Percentiles rank a stretch among this genome's conserved stretches.
Evolutionary conservation across 1,284 basidiomycete species (phyloP).

Genomic region (Schizopora paradoxa): DNA sequence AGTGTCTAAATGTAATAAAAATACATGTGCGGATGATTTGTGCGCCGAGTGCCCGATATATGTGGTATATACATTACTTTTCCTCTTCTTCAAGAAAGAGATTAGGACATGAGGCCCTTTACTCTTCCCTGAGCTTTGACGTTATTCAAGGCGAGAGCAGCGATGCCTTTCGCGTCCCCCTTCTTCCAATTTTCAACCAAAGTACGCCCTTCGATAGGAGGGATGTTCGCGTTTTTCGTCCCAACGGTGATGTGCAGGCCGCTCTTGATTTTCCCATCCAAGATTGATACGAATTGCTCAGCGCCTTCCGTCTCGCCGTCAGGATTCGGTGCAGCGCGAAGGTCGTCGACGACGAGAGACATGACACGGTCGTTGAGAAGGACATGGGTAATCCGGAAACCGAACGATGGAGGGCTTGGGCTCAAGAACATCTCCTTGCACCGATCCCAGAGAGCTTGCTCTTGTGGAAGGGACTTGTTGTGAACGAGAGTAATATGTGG

Average conservation of each 20-base stretch:
- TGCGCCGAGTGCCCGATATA: no score
- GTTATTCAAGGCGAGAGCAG: conserved; percentile 32
- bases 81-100: conserved; percentile 16
- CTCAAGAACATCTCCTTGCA: conserved; percentile 48
- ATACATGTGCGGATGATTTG: no score
- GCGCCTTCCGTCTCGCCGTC: conserved; percentile 35
- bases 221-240: conserved; percentile 50
- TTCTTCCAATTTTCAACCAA: conserved; percentile 56
- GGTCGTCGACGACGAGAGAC: conserved; percentile 62
- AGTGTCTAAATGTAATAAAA: not conserved
- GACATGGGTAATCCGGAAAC: conserved; percentile 57
- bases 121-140: conserved; percentile 36
- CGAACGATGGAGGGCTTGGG: conserved; percentile 47
- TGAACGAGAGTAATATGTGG: conserved; percentile 92
- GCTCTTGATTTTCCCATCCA: conserved; percentile 45
- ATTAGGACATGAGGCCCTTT: conserved; percentile 30
- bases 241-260: conserved; percentile 88
- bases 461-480: conserved; percentile 46
- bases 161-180: conserved; percentile 31
- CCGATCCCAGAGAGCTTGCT: conserved; percentile 57
- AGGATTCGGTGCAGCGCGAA: conserved; percentile 36
- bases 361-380: conserved; percentile 80
- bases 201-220: conserved; percentile 65
- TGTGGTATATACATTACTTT: no score
- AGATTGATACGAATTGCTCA: conserved; percentile 40